Evolutionary conservation across 164 flowering plant species (phyloP).

Genomic region (Stephania japonica): DNA sequence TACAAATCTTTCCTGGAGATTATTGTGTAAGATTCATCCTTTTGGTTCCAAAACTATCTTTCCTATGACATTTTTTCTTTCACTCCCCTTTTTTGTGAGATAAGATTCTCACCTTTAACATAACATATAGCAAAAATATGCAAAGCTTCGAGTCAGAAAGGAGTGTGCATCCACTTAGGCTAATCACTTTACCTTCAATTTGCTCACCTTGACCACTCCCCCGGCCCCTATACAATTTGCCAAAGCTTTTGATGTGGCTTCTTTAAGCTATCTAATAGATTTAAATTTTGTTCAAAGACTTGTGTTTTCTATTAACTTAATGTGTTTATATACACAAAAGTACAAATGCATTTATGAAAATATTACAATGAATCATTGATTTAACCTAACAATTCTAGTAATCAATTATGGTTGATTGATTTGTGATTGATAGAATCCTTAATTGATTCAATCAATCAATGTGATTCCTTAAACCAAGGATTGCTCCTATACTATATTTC

Average conservation of each 20-base stretch:
- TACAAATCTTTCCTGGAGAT: neutral
- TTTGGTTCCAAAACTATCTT: neutral
- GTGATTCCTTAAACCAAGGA: no score
- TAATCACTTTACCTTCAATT: neutral
- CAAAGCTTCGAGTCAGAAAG: neutral
- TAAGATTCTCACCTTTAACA: neutral
- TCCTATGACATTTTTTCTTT: neutral
- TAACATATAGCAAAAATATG: neutral
- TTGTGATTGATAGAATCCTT: no score
- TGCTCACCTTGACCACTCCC: neutral
- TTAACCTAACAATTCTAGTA: no score
- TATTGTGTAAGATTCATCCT: neutral
- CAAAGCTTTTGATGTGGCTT: neutral
- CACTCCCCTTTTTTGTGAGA: neutral
- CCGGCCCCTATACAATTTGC: neutral
- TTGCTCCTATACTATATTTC: no score
- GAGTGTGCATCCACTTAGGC: neutral
- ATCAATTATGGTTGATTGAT: no score
- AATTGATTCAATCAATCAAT: no score
- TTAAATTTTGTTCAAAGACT: no score
- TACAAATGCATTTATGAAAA: no score
- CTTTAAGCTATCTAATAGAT: neutral
- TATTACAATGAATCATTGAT: no score
- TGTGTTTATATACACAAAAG: no score
- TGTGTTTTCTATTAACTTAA: no score